Base-by-base conservation (phyloP, 768 basidiomycete species). In the Russula sp. region DNA sequence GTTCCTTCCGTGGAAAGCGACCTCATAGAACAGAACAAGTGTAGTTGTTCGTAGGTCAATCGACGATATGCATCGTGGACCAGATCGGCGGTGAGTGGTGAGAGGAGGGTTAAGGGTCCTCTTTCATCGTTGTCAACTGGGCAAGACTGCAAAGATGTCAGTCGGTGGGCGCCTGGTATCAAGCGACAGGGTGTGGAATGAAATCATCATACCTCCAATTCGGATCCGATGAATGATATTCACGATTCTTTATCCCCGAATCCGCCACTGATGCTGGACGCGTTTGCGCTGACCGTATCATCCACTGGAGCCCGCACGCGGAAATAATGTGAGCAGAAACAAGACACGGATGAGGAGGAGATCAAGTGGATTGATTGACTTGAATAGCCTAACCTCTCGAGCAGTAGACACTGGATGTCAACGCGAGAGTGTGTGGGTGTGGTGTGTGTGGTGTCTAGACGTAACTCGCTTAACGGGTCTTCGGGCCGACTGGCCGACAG, bases 1-100 rank as follows among this genome's bases (percentile, higher is more conserved):
- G 82, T 78, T 48, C 90, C 90, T 14, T 80, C 76, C 0, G 80
- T 84, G 56, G 87, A 84, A n/a, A 92, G 77, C 63, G 80, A 84
- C 66, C 90, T 83, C 49, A 85, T 82, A 76, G 83, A 83, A 75
- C 89, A 84, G 73, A 92, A 92, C 61, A 92, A 81, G 44, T 86
- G 74, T 65, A 92, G 83, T 70, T 92, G 88, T 28, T 84, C 76
- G 72, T 80, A 84, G 26, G 80, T 80, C 68, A 92, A 78, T 67
- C 83, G 84, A 71, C 81, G 78, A 73, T 92, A 92, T 11, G 90
- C 90, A 71, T 78, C 80, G 69, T 81, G 80, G 62, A 91, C 83
- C 71, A 86, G 76, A 58, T 73, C 75, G 22, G 74, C 60, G 55
- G 73, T 61, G 62, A 68, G 62, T 42, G 38, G 61, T 7, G 49